Conservation (phyloP, 129 eudicot species). For the Tagetes erecta region DNA sequence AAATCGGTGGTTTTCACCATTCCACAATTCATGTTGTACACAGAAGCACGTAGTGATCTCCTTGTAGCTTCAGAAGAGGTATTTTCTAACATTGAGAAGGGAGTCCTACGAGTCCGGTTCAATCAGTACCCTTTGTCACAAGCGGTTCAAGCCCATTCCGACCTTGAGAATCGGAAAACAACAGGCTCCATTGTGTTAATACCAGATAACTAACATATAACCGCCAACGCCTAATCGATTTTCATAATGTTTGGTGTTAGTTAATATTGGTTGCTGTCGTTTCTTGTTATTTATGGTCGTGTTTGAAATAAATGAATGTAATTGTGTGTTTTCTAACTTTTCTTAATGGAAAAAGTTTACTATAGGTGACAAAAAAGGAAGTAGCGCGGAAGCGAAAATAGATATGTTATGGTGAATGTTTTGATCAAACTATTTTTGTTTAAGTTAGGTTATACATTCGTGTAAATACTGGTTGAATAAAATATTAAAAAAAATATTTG, state of each 20-base stretch:
- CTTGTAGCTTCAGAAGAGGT: conserved; percentile 52
- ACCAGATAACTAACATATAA: conserved; percentile 32
- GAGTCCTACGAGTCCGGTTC: conserved; percentile 48
- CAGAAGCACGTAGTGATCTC: conserved; percentile 40
- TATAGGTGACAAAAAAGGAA: too few species aligned
- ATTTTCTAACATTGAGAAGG: conserved; percentile 41
- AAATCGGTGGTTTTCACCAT: conserved; percentile 51
- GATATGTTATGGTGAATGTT: background rate
- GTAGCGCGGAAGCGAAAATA: background rate
- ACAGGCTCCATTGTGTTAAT: conserved; percentile 55
- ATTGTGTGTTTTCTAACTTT: background rate
- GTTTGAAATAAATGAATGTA: background rate
- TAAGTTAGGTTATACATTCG: too few species aligned
- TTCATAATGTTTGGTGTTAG: background rate
- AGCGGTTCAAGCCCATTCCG: conserved; percentile 60
- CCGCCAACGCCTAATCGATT: background rate
- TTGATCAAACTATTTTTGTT: too few species aligned
- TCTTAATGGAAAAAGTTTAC: background rate
- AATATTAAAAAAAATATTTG: too few species aligned
- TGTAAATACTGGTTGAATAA: too few species aligned
- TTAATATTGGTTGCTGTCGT: background rate
- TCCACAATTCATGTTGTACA: conserved; percentile 48
- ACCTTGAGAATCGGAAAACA: conserved; percentile 52
- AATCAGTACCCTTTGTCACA: conserved; percentile 60
- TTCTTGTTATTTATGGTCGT: background rate